Percentiles rank a stretch among this genome's conserved stretches.
Evolutionary conservation across 805 yeast species (phyloP).

Genomic region (Sugiyamaella boreocaroliniensis): DNA sequence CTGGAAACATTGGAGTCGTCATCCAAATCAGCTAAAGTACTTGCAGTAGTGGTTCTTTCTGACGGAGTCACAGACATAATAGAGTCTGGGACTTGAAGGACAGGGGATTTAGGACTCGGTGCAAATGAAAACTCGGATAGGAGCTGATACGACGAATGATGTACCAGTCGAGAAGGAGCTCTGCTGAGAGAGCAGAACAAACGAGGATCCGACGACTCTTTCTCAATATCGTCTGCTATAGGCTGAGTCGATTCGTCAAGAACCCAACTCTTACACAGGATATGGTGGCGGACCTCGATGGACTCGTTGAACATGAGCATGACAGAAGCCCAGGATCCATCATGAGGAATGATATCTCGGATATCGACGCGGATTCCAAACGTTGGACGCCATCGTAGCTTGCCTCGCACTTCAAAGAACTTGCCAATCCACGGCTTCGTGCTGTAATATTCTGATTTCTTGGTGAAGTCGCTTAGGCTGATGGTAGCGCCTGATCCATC

Average conservation of each 20-base stretch:
- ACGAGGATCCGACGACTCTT: slow-evolving; percentile 1
- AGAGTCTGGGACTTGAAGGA: not conserved
- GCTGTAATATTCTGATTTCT: not conserved
- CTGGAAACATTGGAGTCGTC: not conserved
- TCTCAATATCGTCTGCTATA: not conserved
- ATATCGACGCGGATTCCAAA: slow-evolving; percentile 1
- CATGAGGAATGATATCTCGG: slow-evolving; percentile 3
- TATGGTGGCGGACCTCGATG: slow-evolving; percentile 1
- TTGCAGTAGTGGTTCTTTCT: not conserved
- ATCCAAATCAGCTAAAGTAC: not conserved
- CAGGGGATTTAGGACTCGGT: not conserved
- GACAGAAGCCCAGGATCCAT: slow-evolving; percentile 4
- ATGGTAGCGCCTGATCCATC: slow-evolving; percentile 6
- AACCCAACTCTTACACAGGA: slow-evolving; percentile 7
- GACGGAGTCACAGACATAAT: not conserved
- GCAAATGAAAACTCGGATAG: not conserved
- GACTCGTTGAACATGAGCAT: slow-evolving; percentile 6
- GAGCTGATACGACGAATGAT: not conserved
- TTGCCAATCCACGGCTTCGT: not conserved
- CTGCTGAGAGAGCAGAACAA: slow-evolving; percentile 12
- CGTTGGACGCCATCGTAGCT: not conserved
- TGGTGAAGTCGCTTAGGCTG: not conserved
- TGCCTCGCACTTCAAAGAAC: slow-evolving; percentile 11
- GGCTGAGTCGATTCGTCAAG: not conserved
- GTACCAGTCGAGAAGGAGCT: slow-evolving; percentile 5